Conservation (phyloP, 176 grass and related monocot genomes). For the Carex myosuroides region DNA sequence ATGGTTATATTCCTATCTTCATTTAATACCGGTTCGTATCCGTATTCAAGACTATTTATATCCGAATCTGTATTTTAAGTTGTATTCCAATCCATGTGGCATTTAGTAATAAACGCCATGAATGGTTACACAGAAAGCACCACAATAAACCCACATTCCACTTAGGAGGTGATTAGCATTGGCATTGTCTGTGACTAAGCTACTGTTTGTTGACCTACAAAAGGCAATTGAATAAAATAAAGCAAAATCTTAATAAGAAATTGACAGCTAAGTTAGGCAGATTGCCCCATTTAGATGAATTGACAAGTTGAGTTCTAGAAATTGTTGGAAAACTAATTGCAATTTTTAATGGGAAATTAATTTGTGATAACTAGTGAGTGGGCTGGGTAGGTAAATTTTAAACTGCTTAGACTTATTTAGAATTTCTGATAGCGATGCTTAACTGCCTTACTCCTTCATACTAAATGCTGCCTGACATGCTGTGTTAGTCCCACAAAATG, state of each 20-base stretch:
- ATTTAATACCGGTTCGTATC: no score
- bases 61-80: no score
- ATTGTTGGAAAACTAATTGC: background rate
- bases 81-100: no score
- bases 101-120: background rate
- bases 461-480: background rate
- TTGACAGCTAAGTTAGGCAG: background rate
- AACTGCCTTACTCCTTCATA: background rate
- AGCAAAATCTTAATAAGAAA: background rate
- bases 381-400: background rate
- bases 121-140: background rate
- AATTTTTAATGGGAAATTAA: background rate
- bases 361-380: background rate
- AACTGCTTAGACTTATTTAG: background rate
- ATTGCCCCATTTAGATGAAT: background rate
- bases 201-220: background rate
- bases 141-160: background rate
- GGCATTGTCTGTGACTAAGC: background rate
- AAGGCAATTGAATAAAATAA: background rate
- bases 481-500: background rate
- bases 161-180: background rate
- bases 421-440: background rate
- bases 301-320: background rate
- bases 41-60: no score
- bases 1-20: no score